Conservation (phyloP, 1,284 basidiomycete genomes). For the Somion occarium region DNA sequence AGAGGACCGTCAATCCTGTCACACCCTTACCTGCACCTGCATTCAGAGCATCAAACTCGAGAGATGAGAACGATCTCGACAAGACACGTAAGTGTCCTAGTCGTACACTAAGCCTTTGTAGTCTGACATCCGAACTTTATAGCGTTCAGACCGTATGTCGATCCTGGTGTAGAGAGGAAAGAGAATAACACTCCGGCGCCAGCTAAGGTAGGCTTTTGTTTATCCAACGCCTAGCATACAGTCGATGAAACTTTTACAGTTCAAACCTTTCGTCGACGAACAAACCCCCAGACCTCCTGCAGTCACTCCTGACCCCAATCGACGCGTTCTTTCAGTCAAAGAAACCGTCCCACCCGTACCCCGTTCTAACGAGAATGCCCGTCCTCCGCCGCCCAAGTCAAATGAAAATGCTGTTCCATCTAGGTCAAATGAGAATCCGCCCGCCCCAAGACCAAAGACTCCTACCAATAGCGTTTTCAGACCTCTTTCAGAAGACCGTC, state of each 20-base stretch:
- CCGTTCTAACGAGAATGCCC: conserved; percentile 4
- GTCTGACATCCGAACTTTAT: neutral
- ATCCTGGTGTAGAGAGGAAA: conserved; percentile 48
- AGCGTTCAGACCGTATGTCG: conserved; percentile 42
- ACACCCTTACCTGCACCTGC: conserved; percentile 22
- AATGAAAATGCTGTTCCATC: conserved; percentile 4
- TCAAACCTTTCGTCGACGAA: conserved; percentile 16
- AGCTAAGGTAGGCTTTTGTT: conserved; percentile 44
- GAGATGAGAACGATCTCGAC: conserved; percentile 25
- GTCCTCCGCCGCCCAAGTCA: neutral
- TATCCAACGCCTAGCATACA: too few species aligned
- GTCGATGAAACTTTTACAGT: conserved; percentile 9
- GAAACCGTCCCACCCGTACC: conserved; percentile 1
- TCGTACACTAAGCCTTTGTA: too few species aligned
- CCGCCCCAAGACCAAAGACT: conserved; percentile 7
- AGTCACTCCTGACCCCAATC: conserved; percentile 1
- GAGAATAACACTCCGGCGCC: conserved; percentile 42
- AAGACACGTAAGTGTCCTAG: conserved; percentile 11
- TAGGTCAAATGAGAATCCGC: neutral
- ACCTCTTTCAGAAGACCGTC: neutral
- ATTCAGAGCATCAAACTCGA: conserved; percentile 31
- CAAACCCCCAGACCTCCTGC: conserved; percentile 13
- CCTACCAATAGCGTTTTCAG: conserved; percentile 2
- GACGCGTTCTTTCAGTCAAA: conserved; percentile 4
- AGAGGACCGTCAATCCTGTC: conserved; percentile 22